Evolutionary conservation across 2,329 filamentous ascomycete genomes (phyloP).

Genomic region (Fusarium sp.): DNA sequence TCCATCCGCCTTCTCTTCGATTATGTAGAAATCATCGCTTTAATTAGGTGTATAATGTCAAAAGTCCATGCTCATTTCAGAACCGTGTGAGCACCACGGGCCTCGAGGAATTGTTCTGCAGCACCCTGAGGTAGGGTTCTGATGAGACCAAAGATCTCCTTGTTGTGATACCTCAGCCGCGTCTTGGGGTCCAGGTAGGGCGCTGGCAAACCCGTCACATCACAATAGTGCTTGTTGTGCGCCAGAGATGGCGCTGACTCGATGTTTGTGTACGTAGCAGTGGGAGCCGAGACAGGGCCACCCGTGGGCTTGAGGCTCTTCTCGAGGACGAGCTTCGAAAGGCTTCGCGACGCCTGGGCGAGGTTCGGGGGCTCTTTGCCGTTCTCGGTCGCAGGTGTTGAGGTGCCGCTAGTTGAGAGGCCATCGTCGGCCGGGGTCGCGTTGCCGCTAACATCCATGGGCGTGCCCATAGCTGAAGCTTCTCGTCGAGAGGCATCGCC

Average conservation of each 20-base stretch:
- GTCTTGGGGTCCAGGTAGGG: conserved; percentile 96
- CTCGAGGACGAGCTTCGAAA: conserved; percentile 88
- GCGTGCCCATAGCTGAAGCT: conserved; percentile 82
- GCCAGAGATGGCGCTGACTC: conserved; percentile 90
- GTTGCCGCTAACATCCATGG: conserved; percentile 77
- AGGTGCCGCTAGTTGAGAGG: conserved; percentile 64
- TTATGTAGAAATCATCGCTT: conserved; percentile 7
- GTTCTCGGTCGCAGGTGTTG: conserved; percentile 60
- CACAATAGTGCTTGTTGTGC: conserved; percentile 89
- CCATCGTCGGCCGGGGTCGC: conserved; percentile 69
- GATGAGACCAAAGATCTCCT: conserved; percentile 87
- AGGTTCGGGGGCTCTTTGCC: conserved; percentile 69
- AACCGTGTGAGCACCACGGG: conserved; percentile 89
- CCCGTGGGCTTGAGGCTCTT: conserved; percentile 67
- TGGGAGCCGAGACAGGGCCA: conserved; percentile 60
- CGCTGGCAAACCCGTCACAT: conserved; percentile 90
- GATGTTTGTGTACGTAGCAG: conserved; percentile 93
- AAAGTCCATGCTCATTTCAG: conserved; percentile 69
- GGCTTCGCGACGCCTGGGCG: conserved; percentile 84
- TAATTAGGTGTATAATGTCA: conserved; percentile 1
- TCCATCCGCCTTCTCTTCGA: background rate
- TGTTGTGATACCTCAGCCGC: conserved; percentile 88
- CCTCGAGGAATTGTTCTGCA: conserved; percentile 87
- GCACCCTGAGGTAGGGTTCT: conserved; percentile 80
- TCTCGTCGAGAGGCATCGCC: conserved; percentile 88